Conservation (phyloP, 2,329 filamentous ascomycete species). For the Colletotrichum ledebouriae region DNA sequence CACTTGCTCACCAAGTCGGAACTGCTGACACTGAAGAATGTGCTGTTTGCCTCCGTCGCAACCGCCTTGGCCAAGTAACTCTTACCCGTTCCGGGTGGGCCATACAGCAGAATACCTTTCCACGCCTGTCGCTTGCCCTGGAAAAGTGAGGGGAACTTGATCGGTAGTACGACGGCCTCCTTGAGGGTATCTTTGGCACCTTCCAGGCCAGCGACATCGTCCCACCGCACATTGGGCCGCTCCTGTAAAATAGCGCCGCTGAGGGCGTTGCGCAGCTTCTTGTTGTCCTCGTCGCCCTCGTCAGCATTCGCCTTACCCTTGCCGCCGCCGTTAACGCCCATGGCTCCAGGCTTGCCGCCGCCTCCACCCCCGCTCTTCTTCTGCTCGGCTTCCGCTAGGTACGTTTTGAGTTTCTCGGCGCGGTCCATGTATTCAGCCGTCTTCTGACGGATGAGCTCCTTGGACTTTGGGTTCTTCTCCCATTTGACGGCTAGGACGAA, state of each 20-base stretch:
- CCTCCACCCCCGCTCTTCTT: slow-evolving; percentile 80
- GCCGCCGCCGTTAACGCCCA: slow-evolving; percentile 74
- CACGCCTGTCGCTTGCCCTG: slow-evolving; percentile 96
- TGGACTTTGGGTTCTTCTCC: slow-evolving; percentile 98
- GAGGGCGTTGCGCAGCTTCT: slow-evolving; percentile 93
- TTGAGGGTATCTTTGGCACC: slow-evolving; percentile 96
- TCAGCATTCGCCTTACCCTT: slow-evolving; percentile 72
- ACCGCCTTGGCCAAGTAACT: slow-evolving; percentile 98
- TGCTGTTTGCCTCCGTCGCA: slow-evolving; percentile 97
- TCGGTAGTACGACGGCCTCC: slow-evolving; percentile 96
- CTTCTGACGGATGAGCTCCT: slow-evolving; percentile 97
- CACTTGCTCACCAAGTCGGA: slow-evolving; percentile 98
- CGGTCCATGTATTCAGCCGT: slow-evolving; percentile 98
- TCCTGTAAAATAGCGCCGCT: slow-evolving; percentile 94
- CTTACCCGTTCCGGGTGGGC: slow-evolving; percentile 96
- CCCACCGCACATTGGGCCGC: slow-evolving; percentile 97
- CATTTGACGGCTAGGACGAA: slow-evolving; percentile 99
- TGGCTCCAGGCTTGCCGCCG: slow-evolving; percentile 72
- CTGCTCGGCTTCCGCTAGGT: slow-evolving; percentile 80
- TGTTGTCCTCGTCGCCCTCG: slow-evolving; percentile 88
- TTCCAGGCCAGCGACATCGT: slow-evolving; percentile 96
- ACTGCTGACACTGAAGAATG: slow-evolving; percentile 98
- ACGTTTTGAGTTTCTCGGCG: slow-evolving; percentile 96
- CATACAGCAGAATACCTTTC: slow-evolving; percentile 97
- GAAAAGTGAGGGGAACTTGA: slow-evolving; percentile 98